Evolutionary conservation across 176 grass and related monocot genomes (phyloP), one percentile per base, ranked within the genome.

Genomic region (Neostapfia colusana): DNA sequence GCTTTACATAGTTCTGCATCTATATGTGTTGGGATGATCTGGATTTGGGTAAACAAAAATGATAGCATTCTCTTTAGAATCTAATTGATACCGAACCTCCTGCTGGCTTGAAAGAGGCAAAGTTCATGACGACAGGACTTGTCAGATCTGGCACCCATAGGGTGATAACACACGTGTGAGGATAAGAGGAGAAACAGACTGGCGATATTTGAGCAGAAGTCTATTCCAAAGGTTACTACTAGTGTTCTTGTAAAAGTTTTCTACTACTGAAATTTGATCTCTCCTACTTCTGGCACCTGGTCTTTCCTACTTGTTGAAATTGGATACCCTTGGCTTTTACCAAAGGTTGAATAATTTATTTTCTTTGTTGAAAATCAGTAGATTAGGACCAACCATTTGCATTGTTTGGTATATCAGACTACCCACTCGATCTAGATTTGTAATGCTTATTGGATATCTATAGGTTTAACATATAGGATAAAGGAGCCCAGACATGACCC

Each of bases 31-130:
- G 70, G 23, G 44, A 48, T 35, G 62, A 63, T 76, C 11, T 45
- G 68, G 73, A 66, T 78, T 69, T 12, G 69, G 82, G 73, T 48
- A 31, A 59, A 66, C 65, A 63, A 39, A 50, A 48, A 74, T 4
- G 10, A 71, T 78, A 50, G 46, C 50, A 31, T 73, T 67, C 61
- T 44, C 62, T 83, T 58, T 49, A 35, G 51, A 60, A 83, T 78
- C 61, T 54, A 54, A 67, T 53, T 55, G 72, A 46, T 60, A 64
- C 24, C 35, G n/a, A 55, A 46, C 44, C 53, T 78, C 79, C 80
- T 74, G 56, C 37, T 74, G 8, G 55, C 9, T 74, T 69, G n/a
- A 45, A 46, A 9, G 48, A 63, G 56, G 46, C 53, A 79, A 75
- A 80, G 48, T 49, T 25, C 25, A 69, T 75, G 63, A 71, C 4